Conservation (phyloP, 2,329 filamentous ascomycete species). For the Hymenoscyphus salicellus region DNA sequence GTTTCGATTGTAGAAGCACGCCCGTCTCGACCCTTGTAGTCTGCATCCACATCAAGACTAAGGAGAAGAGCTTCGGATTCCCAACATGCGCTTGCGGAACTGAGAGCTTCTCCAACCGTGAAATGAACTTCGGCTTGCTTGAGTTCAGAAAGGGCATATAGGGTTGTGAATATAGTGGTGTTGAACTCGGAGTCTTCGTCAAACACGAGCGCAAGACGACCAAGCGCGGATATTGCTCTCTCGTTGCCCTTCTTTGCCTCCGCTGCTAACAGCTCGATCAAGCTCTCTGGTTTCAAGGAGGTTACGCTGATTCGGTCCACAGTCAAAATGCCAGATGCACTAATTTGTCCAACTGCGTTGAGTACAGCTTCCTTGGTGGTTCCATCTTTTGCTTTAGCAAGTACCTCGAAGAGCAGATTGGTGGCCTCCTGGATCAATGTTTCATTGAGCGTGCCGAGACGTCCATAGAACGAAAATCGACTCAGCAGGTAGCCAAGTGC, state of each 20-base stretch:
- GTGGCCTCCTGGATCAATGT: slow-evolving; percentile 43
- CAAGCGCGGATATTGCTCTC: slow-evolving; percentile 75
- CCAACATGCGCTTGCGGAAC: slow-evolving; percentile 76
- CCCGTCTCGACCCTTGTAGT: slow-evolving; percentile 41
- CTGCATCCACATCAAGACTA: slow-evolving; percentile 68
- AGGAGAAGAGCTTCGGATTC: slow-evolving; percentile 74
- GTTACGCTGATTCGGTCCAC: slow-evolving; percentile 24
- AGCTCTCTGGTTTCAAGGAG: slow-evolving; percentile 17
- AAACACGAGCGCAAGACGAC: slow-evolving; percentile 67
- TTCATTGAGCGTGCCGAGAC: slow-evolving; percentile 36
- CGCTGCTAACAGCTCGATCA: slow-evolving; percentile 61
- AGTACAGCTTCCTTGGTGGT: slow-evolving; percentile 56
- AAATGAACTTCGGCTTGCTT: slow-evolving; percentile 88
- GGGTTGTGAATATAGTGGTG: slow-evolving; percentile 58
- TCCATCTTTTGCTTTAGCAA: slow-evolving; percentile 53
- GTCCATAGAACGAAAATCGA: slow-evolving; percentile 50
- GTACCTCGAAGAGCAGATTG: slow-evolving; percentile 46
- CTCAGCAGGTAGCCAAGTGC: slow-evolving; percentile 57
- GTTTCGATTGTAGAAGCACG: slow-evolving; percentile 39
- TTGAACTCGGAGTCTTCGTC: slow-evolving; percentile 46
- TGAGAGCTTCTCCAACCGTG: slow-evolving; percentile 82
- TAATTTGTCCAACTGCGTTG: slow-evolving; percentile 58
- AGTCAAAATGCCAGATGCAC: slow-evolving; percentile 53
- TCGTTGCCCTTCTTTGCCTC: slow-evolving; percentile 79
- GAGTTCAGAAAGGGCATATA: slow-evolving; percentile 78